Percentiles rank a stretch among this genome's conserved stretches.
phyloP scores from a whole-genome alignment of 2,329 filamentous ascomycete species.

The Botryotinia convoluta region DNA sequence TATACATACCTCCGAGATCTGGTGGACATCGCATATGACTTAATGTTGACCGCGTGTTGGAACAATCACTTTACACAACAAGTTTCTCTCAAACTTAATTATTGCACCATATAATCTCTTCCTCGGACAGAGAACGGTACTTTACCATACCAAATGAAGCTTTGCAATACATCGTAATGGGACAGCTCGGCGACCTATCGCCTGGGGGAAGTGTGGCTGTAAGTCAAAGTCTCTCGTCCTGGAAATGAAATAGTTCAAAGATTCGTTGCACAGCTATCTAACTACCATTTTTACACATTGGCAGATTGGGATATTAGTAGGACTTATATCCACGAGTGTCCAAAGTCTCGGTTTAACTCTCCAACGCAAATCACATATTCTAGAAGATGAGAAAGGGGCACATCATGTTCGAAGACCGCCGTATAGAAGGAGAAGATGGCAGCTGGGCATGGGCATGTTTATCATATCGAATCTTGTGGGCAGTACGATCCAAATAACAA shows the following conservation, averaged over 20 bases:
- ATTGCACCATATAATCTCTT: conserved; percentile 18
- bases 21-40: conserved; percentile 20
- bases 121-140: conserved; percentile 20
- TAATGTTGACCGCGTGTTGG: conserved; percentile 18
- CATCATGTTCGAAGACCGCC: conserved; percentile 80
- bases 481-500: conserved; percentile 96
- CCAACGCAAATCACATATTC: conserved; percentile 95
- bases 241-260: conserved; percentile 31
- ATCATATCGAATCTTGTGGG: conserved; percentile 90
- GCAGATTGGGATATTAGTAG: conserved; percentile 89
- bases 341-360: conserved; percentile 94
- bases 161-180: conserved; percentile 51
- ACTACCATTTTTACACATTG: conserved; percentile 19
- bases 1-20: conserved; percentile 7
- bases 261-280: conserved; percentile 10
- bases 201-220: conserved; percentile 75
- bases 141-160: conserved; percentile 35
- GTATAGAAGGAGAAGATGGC: conserved; percentile 89
- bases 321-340: conserved; percentile 87
- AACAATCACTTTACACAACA: conserved; percentile 12
- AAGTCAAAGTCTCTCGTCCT: conserved; percentile 38
- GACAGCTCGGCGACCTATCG: conserved; percentile 71
- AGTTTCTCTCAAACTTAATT: not conserved
- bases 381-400: conserved; percentile 86
- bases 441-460: conserved; percentile 97